Base-by-base conservation (phyloP, 495 filamentous ascomycete genomes). In the Penicillium riverlandense region DNA sequence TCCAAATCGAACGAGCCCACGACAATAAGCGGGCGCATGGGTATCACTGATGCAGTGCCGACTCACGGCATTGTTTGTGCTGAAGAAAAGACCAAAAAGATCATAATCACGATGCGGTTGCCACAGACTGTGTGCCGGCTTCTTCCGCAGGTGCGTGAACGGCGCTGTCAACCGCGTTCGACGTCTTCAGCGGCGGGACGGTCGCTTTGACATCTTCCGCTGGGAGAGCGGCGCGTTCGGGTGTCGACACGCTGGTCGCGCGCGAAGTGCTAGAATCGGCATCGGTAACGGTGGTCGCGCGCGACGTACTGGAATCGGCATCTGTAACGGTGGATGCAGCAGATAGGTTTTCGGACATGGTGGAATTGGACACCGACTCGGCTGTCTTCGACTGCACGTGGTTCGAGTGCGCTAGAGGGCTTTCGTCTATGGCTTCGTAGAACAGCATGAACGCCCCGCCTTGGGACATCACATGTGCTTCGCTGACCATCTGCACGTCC, bases 401-500 rank as follows among this genome's bases (percentile, higher is more conserved):
- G 6, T 47, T 31, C 28, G 43, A 28, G 7, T n/a, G 12, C 6
- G 8, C 16, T 5, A 37, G 34, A 15, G 31, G 1, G 2, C 32
- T 37, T 8, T 12, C 41, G 15, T 65, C 60, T 9, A 70, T 43
- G 8, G 60, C 58, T 55, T 98, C 92, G 54, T 97, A 98, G 65
- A 98, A 96, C 8, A 97, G 72, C 91, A 98, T 96, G 55, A 96
- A 97, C 1, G 85, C 91, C 11, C 85, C 89, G n/a, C 82, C 79
- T 53, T 91, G 86, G 2, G 65, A 70, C 41, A 95, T 73, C 0
- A 92, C 90, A 29, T 73, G 73, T 10, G 75, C 69, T 63, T 95
- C 90, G 13, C 75, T 73, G 41, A 88, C 88, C 50, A 76, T 75
- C 46, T 66, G 75, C 8, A 96, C 89, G 43, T 85, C 79, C 36